phyloP scores from a whole-genome alignment of 1,139 yeast genomes.

The Magnusiomyces sp. region DNA sequence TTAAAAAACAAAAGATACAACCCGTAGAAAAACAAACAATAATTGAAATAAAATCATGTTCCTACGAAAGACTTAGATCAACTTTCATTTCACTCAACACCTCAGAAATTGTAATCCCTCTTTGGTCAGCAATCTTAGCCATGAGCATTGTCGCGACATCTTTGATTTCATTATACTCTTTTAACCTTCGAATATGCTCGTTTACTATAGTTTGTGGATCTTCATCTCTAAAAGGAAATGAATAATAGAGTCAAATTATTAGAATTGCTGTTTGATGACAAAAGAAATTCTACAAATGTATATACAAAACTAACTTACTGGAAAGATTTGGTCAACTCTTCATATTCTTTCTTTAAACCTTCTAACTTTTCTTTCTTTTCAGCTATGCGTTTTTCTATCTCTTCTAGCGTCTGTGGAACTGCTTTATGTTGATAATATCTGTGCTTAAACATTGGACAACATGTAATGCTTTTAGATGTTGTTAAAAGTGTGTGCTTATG shows the following conservation, averaged over 20 bases:
- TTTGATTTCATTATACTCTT: conserved; percentile 12
- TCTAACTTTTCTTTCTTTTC: background rate
- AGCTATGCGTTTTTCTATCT: conserved; percentile 4
- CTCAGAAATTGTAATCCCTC: conserved; percentile 11
- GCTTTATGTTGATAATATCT: too few relatives aligned
- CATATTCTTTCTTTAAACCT: background rate
- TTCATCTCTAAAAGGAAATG: conserved; percentile 4
- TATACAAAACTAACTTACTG: background rate
- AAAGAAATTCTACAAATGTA: background rate
- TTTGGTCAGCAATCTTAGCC: conserved; percentile 13
- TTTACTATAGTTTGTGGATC: conserved; percentile 12
- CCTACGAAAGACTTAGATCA: conserved; percentile 1
- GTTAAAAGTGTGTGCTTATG: too few relatives aligned
- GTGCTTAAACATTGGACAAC: too few relatives aligned
- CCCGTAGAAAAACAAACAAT: too few relatives aligned
- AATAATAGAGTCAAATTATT: background rate
- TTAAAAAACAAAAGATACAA: too few relatives aligned
- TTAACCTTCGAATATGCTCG: conserved; percentile 8
- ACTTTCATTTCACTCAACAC: conserved; percentile 13
- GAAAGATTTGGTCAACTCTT: background rate
- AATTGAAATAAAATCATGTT: too few relatives aligned
- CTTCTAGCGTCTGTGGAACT: conserved; percentile 1
- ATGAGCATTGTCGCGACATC: conserved; percentile 11
- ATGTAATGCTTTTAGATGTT: too few relatives aligned
- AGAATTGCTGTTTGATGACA: background rate